Evolutionary conservation across 371 early-diverging fungal species (phyloP), one percentile per base, ranked within the genome.

Genomic region (Paraphysoderma sedebokerense): DNA sequence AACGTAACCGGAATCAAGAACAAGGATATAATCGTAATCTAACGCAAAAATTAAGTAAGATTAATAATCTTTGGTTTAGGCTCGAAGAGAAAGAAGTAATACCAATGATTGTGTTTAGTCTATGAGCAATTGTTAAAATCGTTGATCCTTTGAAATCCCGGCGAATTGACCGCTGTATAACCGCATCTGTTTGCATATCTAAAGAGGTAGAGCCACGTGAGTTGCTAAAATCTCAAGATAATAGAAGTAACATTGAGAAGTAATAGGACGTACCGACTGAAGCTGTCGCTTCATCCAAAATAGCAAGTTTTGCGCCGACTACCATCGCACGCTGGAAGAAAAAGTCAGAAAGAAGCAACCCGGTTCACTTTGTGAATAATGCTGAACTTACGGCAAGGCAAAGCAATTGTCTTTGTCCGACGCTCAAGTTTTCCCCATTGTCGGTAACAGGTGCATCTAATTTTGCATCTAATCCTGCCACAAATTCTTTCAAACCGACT

Each of bases 231-330:
- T n/a, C n/a, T n/a, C n/a, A n/a, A n/a, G n/a, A n/a, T n/a, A n/a
- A n/a, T n/a, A n/a, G n/a, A n/a, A n/a, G n/a, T n/a, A n/a, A n/a
- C n/a, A n/a, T n/a, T n/a, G n/a, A n/a, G n/a, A n/a, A n/a, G n/a
- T n/a, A n/a, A n/a, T n/a, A n/a, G n/a, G n/a, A n/a, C n/a, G n/a
- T n/a, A n/a, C 53, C 53, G 19, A 60, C 76, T 12, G 80, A 74
- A 13, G 95, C 83, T 0, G 85, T 85, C 11, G 89, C 90, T 67
- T 96, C 97, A 60, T 95, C 97, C 53, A 96, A 55, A 5, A 90
- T 59, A 38, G 90, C 62, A 15, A 89, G 62, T 6, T 66, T 68
- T 6, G 83, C 68, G n/a, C 70, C 68, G 34, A 79, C 72, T 28
- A 89, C 66, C 19, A 90, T 59, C 0, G 91, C 87, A 40, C 92